These are phyloP conservation scores for Seiridium unicorne DNA, from an alignment of 2,329 filamentous ascomycete species.

Conservation along the genomic window DNA sequence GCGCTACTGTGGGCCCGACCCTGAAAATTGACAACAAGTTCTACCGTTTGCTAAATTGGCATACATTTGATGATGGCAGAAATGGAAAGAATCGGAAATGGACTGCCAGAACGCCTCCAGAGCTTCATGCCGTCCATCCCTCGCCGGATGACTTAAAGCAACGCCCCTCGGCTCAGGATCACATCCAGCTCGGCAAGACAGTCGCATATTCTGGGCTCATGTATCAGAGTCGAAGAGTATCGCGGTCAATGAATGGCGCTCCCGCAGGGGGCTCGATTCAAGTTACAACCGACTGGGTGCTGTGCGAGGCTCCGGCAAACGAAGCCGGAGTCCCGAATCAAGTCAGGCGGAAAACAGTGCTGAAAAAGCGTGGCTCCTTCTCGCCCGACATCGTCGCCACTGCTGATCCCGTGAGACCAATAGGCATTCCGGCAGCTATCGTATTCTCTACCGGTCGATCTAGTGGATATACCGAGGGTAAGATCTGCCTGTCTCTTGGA, in stretches of 20 bases:
- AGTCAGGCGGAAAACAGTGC: conserved; percentile 4
- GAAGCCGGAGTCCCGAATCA: conserved; percentile 5
- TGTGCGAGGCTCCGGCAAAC: conserved; percentile 5
- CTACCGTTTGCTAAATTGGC: conserved; percentile 14
- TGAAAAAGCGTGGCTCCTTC: conserved; percentile 7
- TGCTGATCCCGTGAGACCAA: conserved; percentile 1
- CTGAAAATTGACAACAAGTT: conserved; percentile 8
- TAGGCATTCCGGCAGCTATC: background rate
- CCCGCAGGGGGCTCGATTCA: background rate
- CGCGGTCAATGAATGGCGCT: background rate
- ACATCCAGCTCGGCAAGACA: background rate
- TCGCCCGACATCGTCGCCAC: background rate
- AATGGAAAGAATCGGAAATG: background rate
- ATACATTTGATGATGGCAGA: conserved; percentile 13
- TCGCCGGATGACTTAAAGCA: conserved; percentile 9
- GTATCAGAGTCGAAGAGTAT: conserved; percentile 9
- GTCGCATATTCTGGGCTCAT: conserved; percentile 13
- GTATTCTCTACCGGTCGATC: conserved; percentile 12
- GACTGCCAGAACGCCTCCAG: background rate
- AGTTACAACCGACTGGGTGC: conserved; percentile 13
- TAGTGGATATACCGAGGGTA: conserved; percentile 10
- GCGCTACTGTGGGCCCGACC: conserved; percentile 12
- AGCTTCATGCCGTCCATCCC: conserved; percentile 9
- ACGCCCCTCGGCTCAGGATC: background rate
- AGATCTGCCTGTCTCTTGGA: conserved; percentile 2